Conservation (phyloP, 1,284 basidiomycete species). For the Bothia castanella region DNA sequence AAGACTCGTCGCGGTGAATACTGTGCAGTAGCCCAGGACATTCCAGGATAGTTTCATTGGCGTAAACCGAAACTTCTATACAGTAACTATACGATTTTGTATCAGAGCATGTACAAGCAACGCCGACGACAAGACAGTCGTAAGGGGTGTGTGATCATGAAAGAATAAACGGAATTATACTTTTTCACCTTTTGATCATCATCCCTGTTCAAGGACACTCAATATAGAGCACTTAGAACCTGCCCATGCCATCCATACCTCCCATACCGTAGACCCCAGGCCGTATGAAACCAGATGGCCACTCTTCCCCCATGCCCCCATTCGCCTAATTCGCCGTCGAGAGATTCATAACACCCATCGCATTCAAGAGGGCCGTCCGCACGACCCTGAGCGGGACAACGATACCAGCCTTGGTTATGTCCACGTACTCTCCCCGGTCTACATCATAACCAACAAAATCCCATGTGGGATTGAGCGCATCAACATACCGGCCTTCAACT, state of each 20-base stretch:
- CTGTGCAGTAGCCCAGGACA: too few relatives aligned
- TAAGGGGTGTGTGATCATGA: constrained; percentile 12
- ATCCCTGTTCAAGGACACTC: too few relatives aligned
- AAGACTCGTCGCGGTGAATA: too few relatives aligned
- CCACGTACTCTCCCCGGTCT: constrained; percentile 84
- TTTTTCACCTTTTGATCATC: constrained; percentile 9
- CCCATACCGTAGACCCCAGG: too few relatives aligned
- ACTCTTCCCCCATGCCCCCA: too few relatives aligned
- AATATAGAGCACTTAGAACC: constrained; percentile 28
- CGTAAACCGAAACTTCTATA: too few relatives aligned
- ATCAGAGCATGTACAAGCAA: constrained; percentile 7
- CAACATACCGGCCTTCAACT: constrained; percentile 99
- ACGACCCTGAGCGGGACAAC: constrained; percentile 95
- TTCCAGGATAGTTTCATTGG: too few relatives aligned
- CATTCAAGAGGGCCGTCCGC: constrained; percentile 84
- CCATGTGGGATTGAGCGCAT: constrained; percentile 94
- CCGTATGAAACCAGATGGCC: too few relatives aligned
- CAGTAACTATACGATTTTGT: constrained; percentile 16
- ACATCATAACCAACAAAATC: constrained; percentile 98
- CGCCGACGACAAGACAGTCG: constrained; percentile 9
- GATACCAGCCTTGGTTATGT: constrained; percentile 94
- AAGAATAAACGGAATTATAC: constrained; percentile 6
- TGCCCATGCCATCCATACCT: constrained; percentile 62
- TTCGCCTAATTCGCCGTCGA: constrained; percentile 89
- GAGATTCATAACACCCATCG: constrained; percentile 82